Percentiles rank a stretch among this genome's conserved stretches.
Evolutionary conservation across 305 asterid genomes (phyloP).

Genomic region (Fraxinus nigra): DNA sequence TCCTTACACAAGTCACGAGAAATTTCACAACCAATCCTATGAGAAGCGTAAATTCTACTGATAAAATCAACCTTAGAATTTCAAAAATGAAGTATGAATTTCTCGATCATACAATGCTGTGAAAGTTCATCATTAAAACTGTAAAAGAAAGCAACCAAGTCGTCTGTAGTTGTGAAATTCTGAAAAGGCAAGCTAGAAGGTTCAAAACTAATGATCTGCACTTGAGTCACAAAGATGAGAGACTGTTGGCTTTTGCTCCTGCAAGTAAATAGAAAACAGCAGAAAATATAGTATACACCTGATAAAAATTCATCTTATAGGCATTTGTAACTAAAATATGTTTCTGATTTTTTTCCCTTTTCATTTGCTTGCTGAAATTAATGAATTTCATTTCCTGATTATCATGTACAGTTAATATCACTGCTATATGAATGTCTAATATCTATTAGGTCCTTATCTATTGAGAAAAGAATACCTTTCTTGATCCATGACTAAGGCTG

Average conservation of each 20-base stretch:
- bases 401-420: not conserved
- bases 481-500: not conserved
- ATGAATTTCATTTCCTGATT: not conserved
- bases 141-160: not conserved
- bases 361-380: not conserved
- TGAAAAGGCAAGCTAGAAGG: not conserved
- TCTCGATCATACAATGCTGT: not conserved
- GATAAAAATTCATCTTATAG: not conserved
- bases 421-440: not conserved
- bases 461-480: not conserved
- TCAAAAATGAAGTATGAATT: not conserved
- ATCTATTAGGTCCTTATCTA: not conserved
- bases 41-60: not conserved
- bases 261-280: not conserved
- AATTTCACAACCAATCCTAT: not conserved
- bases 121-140: not conserved
- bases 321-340: not conserved
- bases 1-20: not conserved
- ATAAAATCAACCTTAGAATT: not conserved
- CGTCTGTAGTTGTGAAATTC: not conserved
- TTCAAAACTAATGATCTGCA: not conserved
- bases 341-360: not conserved
- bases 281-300: not conserved
- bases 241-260: not conserved
- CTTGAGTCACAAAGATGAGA: not conserved